Evolutionary conservation across 192 early-diverging fungal species (phyloP), one percentile per base, ranked within the genome.

Genomic region (Chytriomyces confervae): DNA sequence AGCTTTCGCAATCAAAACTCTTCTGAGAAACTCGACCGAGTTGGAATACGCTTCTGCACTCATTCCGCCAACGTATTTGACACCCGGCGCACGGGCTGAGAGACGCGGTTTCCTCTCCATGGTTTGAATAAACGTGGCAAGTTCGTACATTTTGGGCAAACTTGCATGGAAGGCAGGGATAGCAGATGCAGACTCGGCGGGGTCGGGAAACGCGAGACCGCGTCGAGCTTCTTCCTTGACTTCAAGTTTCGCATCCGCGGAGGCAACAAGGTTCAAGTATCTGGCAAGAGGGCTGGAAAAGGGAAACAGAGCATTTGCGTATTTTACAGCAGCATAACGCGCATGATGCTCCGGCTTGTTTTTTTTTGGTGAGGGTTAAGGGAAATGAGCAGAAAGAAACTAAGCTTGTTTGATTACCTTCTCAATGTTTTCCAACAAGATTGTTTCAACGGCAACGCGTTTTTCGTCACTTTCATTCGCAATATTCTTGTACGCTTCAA

Each of bases 1-100:
- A 0, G 91, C 87, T 44, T 53, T 75, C 1, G 87, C 73, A 51
- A 94, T 85, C 61, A 93, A 68, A 29, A 94, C 69, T 36, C 85
- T 84, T 43, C 92, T 79, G 47, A 94, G 77, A 62, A 94, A 93
- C 68, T 83, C 79, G 2, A 94, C 70, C 5, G 86, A 84, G 27
- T 91, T 81, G 13, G 85, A 46, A 82, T 90, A 94, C 9, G 91
- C 86, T 64, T 93, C 93, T 0, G 86, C 81, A 24, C 86, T 86
- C 64, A 88, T 89, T 5, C 82, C 84, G 60, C 84, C 85, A 36
- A 91, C 79, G 65, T 83, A 88, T 3, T 73, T 81, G 23, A 75
- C 75, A 47, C 77, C 77, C 11, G 72, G 76, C 13, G 62, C 43
- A 20, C 72, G 66, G 0, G 71, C 62, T 10, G 43, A 65, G 0